phyloP scores from a whole-genome alignment of 495 filamentous ascomycete genomes.

The Hypomontagnella monticulosa region DNA sequence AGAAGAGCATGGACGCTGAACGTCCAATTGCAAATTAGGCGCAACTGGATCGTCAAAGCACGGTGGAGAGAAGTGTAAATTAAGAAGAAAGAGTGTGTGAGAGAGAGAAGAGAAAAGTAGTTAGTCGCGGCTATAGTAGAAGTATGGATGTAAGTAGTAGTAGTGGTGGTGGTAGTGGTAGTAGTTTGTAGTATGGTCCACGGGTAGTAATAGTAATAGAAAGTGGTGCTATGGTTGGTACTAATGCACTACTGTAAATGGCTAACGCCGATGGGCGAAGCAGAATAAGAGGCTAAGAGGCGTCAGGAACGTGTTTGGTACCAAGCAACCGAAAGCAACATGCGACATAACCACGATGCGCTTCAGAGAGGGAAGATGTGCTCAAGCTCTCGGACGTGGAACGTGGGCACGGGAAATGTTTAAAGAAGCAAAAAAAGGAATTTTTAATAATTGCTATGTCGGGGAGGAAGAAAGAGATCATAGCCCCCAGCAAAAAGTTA shows the following conservation, averaged over 20 bases:
- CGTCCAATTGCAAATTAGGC: conserved; percentile 43
- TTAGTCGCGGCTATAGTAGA: conserved; percentile 16
- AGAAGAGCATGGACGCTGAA: conserved; percentile 39
- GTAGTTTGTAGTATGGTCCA: background rate
- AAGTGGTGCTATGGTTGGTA: background rate
- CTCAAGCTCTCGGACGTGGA: conserved; percentile 5
- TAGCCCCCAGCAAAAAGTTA: conserved; percentile 25
- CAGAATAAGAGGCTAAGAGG: conserved; percentile 14
- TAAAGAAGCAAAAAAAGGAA: conserved; percentile 15
- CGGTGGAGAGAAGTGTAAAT: conserved; percentile 1
- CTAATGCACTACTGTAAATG: background rate
- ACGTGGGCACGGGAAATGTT: conserved; percentile 9
- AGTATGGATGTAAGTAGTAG: conserved; percentile 9
- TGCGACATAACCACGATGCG: conserved; percentile 31
- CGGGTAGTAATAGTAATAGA: conserved; percentile 10
- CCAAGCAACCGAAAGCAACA: conserved; percentile 27
- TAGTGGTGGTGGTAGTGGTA: conserved; percentile 6
- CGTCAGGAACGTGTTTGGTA: conserved; percentile 33
- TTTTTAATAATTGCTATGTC: conserved; percentile 27
- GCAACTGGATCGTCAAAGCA: conserved; percentile 37
- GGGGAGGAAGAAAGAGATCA: conserved; percentile 21
- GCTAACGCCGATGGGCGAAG: conserved; percentile 14
- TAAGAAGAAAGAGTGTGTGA: background rate
- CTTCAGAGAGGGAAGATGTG: background rate
- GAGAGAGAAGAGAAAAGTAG: conserved; percentile 3